Evolutionary conservation across 208 protist species (phyloP), one percentile per base, ranked within the genome.

Genomic region (Leishmania arabica): DNA sequence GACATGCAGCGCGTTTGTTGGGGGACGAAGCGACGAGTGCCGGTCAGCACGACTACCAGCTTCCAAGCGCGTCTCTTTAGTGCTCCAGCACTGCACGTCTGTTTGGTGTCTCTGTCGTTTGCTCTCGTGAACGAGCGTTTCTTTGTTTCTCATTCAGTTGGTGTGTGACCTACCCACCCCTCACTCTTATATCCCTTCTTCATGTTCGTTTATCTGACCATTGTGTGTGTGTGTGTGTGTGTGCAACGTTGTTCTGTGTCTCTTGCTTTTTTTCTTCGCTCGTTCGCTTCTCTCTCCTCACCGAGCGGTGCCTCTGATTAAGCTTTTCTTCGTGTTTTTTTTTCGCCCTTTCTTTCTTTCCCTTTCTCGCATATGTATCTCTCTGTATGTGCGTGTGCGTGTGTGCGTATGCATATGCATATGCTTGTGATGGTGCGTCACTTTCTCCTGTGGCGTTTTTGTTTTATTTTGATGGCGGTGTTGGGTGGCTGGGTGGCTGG

Each of bases 51-150:
- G 45, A 51, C 31, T 4, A 13, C 45, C 69, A 54, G 27, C 47
- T 73, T 73, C 45, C 45, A 31, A 54, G 42, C 40, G 45, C 45
- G 42, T 53, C 45, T 73, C 51, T 17, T 8, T 53, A 19, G 45
- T 27, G 69, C 45, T 73, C 42, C 7, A 27, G 69, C 34, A 45
- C 45, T 4, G 69, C 21, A 73, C 65, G 65, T 2, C 40, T 62
- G 68, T 54, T 64, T 37, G 21, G 53, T 51, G 40, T 79, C 40
- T 56, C 34, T 34, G 24, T 40, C 31, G 42, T 69, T 77, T 79
- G 13, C 17, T 54, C 51, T 54, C 51, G 51, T 84, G 51, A 54
- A 54, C 51, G 51, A 54, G 51, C 15, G 51, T 3, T 54, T 79
- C 66, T 83, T 81, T 71, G 34, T 37, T 49, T 47, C 53, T 47